Evolutionary conservation across 306 rosid species (phyloP), one percentile per base, ranked within the genome.

Genomic region (Inga oerstediana): DNA sequence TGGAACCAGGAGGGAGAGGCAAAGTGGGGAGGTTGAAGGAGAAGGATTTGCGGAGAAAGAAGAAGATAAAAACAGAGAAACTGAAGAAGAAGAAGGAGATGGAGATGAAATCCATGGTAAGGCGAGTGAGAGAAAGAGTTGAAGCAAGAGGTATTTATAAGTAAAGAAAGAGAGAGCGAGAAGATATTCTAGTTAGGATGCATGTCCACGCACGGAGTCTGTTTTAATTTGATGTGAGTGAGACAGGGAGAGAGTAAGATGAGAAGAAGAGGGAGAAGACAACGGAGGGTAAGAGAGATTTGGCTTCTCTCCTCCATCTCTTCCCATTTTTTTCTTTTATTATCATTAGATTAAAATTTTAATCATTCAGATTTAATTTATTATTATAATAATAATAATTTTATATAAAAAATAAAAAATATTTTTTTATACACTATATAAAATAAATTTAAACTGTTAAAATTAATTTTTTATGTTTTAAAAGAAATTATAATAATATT

Each of bases 1-100:
- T 76, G 75, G 97, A 80, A 2, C 99, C 99, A 0, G 99, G 99
- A 7, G 99, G 99, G 64, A 95, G 97, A 8, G 95, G 92, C 66
- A 59, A 3, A n/a, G 5, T 59, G 12, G 32, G 66, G 52, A 69
- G 73, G 35, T 52, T 72, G 11, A 86, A 58, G 39, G 76, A 4
- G 80, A 84, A 88, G 83, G 82, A 65, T 27, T 85, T 88, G 84
- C 79, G 6, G 81, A 90, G 45, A 56, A 58, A 61, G 45, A 43
- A 81, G 80, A 52, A 52, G 87, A 82, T 52, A 77, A 44, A 73
- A 82, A 49, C 1, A 84, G 73, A 17, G 85, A 15, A 15, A 52
- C n/a, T 22, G 62, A 82, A 24, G 7, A 62, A 45, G 19, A 48
- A 48, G 52, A 48, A 44, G 48, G 11, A 48, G 54, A 14, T 3